These are phyloP conservation scores for Hanseniaspora lindneri DNA, from an alignment of 805 yeast genomes.

Conservation along the genomic window DNA sequence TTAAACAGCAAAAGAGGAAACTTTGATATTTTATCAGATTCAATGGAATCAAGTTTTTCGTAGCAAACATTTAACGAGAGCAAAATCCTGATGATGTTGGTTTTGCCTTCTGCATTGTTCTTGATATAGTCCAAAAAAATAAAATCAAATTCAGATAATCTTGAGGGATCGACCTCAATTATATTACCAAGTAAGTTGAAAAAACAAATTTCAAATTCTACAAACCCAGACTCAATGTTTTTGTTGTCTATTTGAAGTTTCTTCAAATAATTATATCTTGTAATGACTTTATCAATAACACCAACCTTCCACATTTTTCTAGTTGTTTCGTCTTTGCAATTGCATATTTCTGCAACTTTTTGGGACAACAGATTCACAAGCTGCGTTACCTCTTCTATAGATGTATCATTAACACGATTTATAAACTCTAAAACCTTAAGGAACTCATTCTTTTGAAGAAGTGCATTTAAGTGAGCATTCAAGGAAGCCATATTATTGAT, in stretches of 20 bases:
- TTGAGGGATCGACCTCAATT: background rate
- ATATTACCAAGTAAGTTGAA: conserved; percentile 1
- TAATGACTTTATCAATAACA: conserved; percentile 9
- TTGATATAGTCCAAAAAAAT: conserved; percentile 9
- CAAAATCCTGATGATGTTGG: conserved; percentile 3
- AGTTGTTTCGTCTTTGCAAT: background rate
- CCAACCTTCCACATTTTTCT: conserved; percentile 10
- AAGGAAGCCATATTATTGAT: background rate
- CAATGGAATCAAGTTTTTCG: background rate
- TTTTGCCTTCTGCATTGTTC: conserved; percentile 9
- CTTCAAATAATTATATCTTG: conserved; percentile 5
- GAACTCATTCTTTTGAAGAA: conserved; percentile 5
- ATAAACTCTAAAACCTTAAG: conserved; percentile 11
- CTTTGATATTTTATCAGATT: background rate
- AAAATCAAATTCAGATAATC: background rate
- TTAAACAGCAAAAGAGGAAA: background rate
- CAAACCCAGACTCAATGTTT: conserved; percentile 1
- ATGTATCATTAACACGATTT: conserved; percentile 9
- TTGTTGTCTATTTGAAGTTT: background rate
- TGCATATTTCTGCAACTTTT: background rate
- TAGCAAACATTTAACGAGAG: conserved; percentile 5
- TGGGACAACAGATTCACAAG: background rate
- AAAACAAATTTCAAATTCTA: conserved; percentile 3
- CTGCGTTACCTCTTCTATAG: conserved; percentile 1
- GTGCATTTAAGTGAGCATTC: background rate